A percentile compares a stretch with the other conserved stretches of the same genome.
Evolutionary conservation across 208 protist genomes (phyloP).

Genomic region (Strigomonas oncopelti): DNA sequence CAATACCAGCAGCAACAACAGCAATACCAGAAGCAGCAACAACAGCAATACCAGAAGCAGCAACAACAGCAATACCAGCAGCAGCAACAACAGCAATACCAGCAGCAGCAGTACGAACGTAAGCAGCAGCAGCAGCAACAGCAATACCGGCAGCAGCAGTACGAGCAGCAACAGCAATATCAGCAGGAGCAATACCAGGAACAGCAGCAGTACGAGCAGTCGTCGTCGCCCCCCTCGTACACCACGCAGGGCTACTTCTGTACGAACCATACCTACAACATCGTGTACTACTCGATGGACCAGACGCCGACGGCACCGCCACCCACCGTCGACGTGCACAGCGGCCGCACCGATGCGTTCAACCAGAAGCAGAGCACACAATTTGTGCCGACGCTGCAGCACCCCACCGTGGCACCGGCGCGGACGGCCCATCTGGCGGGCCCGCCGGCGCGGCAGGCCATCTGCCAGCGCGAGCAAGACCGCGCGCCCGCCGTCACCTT

Average conservation of each 20-base stretch:
- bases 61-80: not conserved
- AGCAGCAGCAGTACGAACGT: conserved; percentile 2
- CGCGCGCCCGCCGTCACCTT: not conserved
- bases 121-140: too few species aligned
- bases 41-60: not conserved
- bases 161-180: not conserved
- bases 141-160: too few species aligned
- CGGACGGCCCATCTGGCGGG: not conserved
- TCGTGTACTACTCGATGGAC: not conserved
- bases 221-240: too few species aligned
- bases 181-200: too few species aligned
- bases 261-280: not conserved
- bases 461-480: not conserved
- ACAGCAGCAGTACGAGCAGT: too few species aligned
- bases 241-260: not conserved
- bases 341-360: not conserved
- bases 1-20: not conserved
- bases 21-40: not conserved
- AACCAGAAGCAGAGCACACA: not conserved
- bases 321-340: not conserved
- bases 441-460: not conserved
- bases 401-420: not conserved
- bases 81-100: not conserved
- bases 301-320: not conserved
- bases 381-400: not conserved